Evolutionary conservation across 345 rosid species (phyloP), one percentile per base, ranked within the genome.

Genomic region (Nasturtium officinale): DNA sequence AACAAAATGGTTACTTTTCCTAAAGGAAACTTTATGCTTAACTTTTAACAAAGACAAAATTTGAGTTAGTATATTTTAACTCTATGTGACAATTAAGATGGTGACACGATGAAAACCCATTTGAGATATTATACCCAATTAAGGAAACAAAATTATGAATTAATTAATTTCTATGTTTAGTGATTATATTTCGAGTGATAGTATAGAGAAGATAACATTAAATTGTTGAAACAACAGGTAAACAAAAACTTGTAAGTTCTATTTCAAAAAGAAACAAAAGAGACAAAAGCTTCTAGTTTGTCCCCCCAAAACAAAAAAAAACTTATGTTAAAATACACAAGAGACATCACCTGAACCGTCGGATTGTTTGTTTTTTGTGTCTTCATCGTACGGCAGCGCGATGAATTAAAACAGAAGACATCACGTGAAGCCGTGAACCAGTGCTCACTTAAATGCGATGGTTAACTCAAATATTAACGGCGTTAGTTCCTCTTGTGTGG

Each of bases 341-440:
- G 6, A 42, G 30, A 43, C 48, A 54, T 73, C 73, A 74, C 67
- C 67, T 74, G 78, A 74, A 74, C 54, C 78, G 53, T 74, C 46
- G 60, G 59, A 66, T 48, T 58, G 67, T 37, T 66, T 67, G 72
- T 74, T 58, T 48, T 48, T 28, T 8, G 4, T 66, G 78, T 74
- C 61, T 66, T 73, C 72, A 48, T 74, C 74, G 67, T 57, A 65
- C 73, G 73, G 60, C 23, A 58, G 21, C 61, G 57, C 28, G 30
- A 43, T 69, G 69, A 68, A 75, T 43, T 52, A 48, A 70, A 70
- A 56, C 76, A 50, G 46, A 55, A 21, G 72, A 37, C 11, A 71
- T 70, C 71, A 70, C 77, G 76, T 75, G 79, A 75, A 75, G 56
- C 18, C 77, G 76, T 75, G 79, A 75, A 75, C 62, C 18, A 18